Percentiles rank a stretch among this genome's conserved stretches.
Evolutionary conservation across 1,284 basidiomycete species (phyloP).

Genomic region (Melampsora americana): DNA sequence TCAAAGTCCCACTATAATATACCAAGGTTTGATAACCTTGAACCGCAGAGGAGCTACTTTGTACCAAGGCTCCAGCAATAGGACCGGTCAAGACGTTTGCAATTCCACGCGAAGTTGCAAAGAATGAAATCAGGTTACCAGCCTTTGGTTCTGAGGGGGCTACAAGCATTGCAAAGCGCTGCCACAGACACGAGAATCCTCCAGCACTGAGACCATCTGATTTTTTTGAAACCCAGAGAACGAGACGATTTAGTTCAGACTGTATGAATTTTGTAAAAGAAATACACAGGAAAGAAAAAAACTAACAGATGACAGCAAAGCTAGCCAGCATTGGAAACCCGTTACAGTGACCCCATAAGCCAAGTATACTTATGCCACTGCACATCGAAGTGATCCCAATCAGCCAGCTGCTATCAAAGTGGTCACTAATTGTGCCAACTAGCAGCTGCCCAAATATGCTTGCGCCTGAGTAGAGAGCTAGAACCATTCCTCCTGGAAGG

Average conservation of each 20-base stretch:
- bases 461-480: conserved; percentile 16
- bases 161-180: conserved; percentile 29
- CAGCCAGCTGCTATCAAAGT: conserved; percentile 23
- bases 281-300: background rate
- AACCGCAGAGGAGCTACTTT: conserved; percentile 7
- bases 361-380: conserved; percentile 26
- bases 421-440: conserved; percentile 22
- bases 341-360: conserved; percentile 27
- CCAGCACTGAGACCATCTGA: conserved; percentile 42
- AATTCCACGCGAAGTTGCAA: conserved; percentile 27
- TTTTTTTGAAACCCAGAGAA: background rate
- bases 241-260: background rate
- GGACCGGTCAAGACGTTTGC: conserved; percentile 34
- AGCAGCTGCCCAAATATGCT: conserved; percentile 26
- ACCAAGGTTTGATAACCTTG: conserved; percentile 23
- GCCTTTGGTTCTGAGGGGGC: conserved; percentile 34
- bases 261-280: background rate
- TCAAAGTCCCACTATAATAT: conserved; percentile 37
- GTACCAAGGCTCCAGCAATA: conserved; percentile 30
- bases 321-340: conserved; percentile 26
- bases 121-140: conserved; percentile 19
- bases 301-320: conserved; percentile 34
- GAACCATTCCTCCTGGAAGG: conserved; percentile 25
- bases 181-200: conserved; percentile 38
- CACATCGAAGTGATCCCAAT: conserved; percentile 30